Evolutionary conservation across 495 filamentous ascomycete genomes (phyloP).

Genomic region (Neurospora tetraspora): DNA sequence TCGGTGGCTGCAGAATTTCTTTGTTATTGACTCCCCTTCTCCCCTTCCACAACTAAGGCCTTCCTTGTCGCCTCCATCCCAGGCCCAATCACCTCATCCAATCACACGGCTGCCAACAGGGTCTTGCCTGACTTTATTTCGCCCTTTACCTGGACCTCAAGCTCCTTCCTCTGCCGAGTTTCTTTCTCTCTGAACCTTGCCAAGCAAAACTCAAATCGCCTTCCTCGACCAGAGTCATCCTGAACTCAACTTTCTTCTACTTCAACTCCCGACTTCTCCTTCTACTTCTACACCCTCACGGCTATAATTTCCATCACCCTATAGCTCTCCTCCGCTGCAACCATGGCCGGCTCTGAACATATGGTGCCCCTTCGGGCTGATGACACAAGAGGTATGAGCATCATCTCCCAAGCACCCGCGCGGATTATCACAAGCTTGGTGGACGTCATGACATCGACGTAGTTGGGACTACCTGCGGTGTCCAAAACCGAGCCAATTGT

Average conservation of each 20-base stretch:
- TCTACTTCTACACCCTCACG: neutral
- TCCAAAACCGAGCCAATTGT: neutral
- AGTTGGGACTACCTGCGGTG: neutral
- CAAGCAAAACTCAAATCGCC: neutral
- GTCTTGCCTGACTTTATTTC: neutral
- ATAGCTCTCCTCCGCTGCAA: neutral
- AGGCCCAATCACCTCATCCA: neutral
- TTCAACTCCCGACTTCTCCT: neutral
- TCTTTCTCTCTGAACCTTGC: neutral
- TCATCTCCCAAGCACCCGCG: neutral
- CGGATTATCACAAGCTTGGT: neutral
- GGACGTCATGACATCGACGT: neutral
- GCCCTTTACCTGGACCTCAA: neutral
- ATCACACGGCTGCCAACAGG: neutral
- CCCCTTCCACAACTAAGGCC: neutral
- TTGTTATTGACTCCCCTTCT: conserved; percentile 1
- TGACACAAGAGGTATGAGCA: conserved; percentile 35
- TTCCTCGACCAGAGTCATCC: neutral
- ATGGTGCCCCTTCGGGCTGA: conserved; percentile 37
- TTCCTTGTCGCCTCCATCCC: neutral
- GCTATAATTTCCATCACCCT: neutral
- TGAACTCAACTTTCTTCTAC: neutral
- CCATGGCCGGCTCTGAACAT: conserved; percentile 34
- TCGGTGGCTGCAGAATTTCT: conserved; percentile 2
- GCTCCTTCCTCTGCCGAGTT: neutral